phyloP scores from a whole-genome alignment of 495 filamentous ascomycete species.

The Schizothecium vesticola region DNA sequence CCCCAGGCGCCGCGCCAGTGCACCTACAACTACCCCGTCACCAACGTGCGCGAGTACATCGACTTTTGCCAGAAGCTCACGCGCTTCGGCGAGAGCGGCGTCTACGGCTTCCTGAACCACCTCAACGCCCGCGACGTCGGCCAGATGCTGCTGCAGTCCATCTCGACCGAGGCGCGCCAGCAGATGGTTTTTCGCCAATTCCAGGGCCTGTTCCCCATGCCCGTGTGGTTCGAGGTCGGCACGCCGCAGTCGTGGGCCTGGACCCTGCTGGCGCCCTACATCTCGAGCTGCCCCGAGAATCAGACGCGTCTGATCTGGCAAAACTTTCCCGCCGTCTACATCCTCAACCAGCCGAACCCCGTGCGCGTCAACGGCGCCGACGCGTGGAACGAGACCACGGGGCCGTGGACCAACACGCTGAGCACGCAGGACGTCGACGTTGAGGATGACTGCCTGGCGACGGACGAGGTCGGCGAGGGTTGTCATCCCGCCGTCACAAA shows the following conservation, averaged over 20 bases:
- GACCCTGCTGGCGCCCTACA: conserved; percentile 79
- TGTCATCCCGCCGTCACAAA: conserved; percentile 61
- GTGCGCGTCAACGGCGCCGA: conserved; percentile 53
- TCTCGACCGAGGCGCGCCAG: conserved; percentile 81
- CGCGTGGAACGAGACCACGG: conserved; percentile 51
- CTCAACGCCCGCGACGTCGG: conserved; percentile 71
- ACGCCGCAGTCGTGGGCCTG: conserved; percentile 85
- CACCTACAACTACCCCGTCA: conserved; percentile 76
- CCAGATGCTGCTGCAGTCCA: conserved; percentile 66
- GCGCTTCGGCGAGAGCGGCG: conserved; percentile 74
- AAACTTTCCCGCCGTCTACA: conserved; percentile 72
- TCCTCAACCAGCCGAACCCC: conserved; percentile 75
- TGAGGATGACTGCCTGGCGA: conserved; percentile 46
- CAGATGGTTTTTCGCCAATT: conserved; percentile 88
- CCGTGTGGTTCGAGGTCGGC: conserved; percentile 77
- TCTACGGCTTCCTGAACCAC: conserved; percentile 79
- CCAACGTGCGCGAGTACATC: conserved; percentile 70
- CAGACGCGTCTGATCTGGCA: conserved; percentile 79
- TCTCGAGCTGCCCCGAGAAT: conserved; percentile 68
- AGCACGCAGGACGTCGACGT: conserved; percentile 32
- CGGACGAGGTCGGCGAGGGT: conserved; percentile 45
- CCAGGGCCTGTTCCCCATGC: conserved; percentile 76
- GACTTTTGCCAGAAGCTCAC: conserved; percentile 87
- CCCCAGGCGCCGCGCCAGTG: conserved; percentile 67
- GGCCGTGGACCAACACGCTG: conserved; percentile 40